Evolutionary conservation across 192 early-diverging fungal species (phyloP).

Genomic region (Oehlia diaphana): DNA sequence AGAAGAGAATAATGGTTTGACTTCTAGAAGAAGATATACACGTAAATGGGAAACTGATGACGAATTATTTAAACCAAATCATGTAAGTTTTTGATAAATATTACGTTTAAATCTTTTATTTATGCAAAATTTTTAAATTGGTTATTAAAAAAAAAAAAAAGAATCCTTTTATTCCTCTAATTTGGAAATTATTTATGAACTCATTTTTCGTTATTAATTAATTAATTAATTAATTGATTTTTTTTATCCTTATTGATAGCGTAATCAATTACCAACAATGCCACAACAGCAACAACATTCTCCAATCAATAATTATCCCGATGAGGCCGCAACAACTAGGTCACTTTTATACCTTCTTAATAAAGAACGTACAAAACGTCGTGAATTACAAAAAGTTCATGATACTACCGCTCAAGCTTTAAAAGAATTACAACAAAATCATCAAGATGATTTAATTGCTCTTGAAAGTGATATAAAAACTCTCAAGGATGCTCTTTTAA

Average conservation of each 20-base stretch:
- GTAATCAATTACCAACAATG: background rate
- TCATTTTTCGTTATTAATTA: background rate
- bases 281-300: slow-evolving; percentile 1
- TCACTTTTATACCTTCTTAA: slow-evolving; percentile 19
- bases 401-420: slow-evolving; percentile 2
- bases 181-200: background rate
- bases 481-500: slow-evolving; percentile 10
- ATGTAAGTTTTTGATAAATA: background rate
- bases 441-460: slow-evolving; percentile 15
- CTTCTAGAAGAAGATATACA: background rate
- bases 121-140: too few relatives aligned
- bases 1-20: background rate
- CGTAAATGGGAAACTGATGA: slow-evolving; percentile 30
- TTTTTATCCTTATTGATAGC: background rate
- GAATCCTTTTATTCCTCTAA: background rate
- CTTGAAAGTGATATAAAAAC: slow-evolving; percentile 25
- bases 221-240: background rate
- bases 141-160: too few relatives aligned
- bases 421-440: slow-evolving; percentile 21
- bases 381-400: slow-evolving; percentile 16
- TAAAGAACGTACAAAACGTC: slow-evolving; percentile 27
- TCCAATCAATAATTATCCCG: background rate
- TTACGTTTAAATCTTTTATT: too few relatives aligned
- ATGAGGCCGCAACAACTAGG: slow-evolving; percentile 15
- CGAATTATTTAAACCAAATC: slow-evolving; percentile 25